Evolutionary conservation across 23 red algal species (phyloP).

Genomic region (Gracilaria gracilis): DNA sequence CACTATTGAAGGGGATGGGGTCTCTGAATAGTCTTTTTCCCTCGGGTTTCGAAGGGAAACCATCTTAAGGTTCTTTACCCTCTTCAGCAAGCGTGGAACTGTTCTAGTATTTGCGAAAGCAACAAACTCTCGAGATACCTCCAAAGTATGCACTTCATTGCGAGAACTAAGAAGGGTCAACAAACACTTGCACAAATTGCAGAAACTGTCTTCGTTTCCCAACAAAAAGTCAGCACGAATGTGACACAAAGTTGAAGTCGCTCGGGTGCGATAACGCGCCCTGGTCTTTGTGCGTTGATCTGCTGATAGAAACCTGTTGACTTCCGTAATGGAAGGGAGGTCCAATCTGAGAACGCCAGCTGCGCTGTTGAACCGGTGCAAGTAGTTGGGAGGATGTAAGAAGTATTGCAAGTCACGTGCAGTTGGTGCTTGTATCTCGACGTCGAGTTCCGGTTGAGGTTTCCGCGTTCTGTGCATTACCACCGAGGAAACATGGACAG

Average conservation of each 20-base stretch:
- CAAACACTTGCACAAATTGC: slow-evolving; percentile 13
- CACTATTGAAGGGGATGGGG: not conserved
- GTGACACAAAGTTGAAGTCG: not conserved
- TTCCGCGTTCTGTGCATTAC: slow-evolving; percentile 12
- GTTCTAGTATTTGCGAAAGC: not conserved
- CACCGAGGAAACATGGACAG: not conserved
- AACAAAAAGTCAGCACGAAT: not conserved
- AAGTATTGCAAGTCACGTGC: slow-evolving; percentile 19
- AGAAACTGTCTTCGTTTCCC: not conserved
- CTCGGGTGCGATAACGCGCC: slow-evolving; percentile 12
- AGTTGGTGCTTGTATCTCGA: slow-evolving; percentile 8
- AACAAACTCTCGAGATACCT: slow-evolving; percentile 28
- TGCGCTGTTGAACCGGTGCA: slow-evolving; percentile 22
- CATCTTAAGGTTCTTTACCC: slow-evolving; percentile 9
- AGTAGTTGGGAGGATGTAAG: not conserved
- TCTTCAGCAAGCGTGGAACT: slow-evolving; percentile 12
- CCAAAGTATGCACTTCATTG: not conserved
- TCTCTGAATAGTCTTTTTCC: no score
- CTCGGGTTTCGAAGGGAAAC: slow-evolving; percentile 2
- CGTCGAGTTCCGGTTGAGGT: not conserved
- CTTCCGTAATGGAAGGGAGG: slow-evolving; percentile 11
- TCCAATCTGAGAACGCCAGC: slow-evolving; percentile 31
- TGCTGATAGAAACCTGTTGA: not conserved
- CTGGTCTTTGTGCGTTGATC: slow-evolving; percentile 35
- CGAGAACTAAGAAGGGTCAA: not conserved